Conservation (phyloP, 176 grass and related monocot species). For the Poa annua region DNA sequence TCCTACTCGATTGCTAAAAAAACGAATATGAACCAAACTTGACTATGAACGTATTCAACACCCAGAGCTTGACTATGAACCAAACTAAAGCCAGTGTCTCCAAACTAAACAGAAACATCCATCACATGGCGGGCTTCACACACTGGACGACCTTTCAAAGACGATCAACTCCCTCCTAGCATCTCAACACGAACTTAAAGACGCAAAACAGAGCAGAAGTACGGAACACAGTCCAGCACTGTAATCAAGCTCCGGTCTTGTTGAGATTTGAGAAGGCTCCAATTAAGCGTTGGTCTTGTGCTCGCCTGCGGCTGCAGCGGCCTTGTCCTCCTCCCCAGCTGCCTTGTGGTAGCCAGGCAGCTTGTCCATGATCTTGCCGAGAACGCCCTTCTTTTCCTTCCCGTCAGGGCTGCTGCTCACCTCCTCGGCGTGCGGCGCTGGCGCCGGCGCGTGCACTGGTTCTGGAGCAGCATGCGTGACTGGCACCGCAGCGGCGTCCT, state of each 20-base stretch:
- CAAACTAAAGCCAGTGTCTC: constrained; percentile 36
- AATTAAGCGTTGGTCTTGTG: constrained; percentile 45
- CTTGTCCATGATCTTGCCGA: constrained; percentile 99
- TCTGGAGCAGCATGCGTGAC: constrained; percentile 9
- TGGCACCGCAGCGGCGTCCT: constrained; percentile 35
- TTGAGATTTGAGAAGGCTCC: background rate
- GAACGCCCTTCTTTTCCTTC: constrained; percentile 88
- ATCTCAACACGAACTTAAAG: constrained; percentile 34
- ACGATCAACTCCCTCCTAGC: constrained; percentile 11
- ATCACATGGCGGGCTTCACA: constrained; percentile 31
- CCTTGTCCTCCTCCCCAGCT: constrained; percentile 57
- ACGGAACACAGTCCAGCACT: constrained; percentile 29
- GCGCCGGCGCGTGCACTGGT: background rate
- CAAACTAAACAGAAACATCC: background rate
- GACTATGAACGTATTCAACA: constrained; percentile 38
- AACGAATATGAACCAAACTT: constrained; percentile 40
- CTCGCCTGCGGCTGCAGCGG: constrained; percentile 37
- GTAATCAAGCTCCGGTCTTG: constrained; percentile 4
- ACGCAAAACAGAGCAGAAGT: constrained; percentile 38
- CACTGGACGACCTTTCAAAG: constrained; percentile 30
- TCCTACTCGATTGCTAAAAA: background rate
- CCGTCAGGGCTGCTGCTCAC: constrained; percentile 55
- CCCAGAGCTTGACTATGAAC: constrained; percentile 20
- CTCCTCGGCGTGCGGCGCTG: constrained; percentile 26
- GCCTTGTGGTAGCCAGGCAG: constrained; percentile 75